Percentiles rank a stretch among this genome's conserved stretches.
phyloP scores from a whole-genome alignment of 768 basidiomycete species.

The Favolaschia claudopus region DNA sequence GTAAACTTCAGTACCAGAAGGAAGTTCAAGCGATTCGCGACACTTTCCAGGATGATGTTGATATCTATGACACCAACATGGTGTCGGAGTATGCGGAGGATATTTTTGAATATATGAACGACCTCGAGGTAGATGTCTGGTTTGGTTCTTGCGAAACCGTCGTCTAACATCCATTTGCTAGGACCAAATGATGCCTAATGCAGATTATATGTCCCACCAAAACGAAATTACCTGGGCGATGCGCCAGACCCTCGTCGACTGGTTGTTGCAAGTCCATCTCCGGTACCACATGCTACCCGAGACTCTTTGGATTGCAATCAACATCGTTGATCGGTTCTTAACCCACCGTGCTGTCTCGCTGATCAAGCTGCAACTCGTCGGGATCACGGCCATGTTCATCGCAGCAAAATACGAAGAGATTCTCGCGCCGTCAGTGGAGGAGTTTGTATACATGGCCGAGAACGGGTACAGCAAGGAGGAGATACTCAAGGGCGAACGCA shows the following conservation, averaged over 20 bases:
- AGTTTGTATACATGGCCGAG: constrained; percentile 98
- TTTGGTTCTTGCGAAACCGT: background rate
- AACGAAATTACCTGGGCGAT: constrained; percentile 92
- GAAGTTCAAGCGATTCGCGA: constrained; percentile 76
- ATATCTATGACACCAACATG: constrained; percentile 89
- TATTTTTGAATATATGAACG: constrained; percentile 95
- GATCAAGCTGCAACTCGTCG: constrained; percentile 94
- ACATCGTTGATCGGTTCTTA: constrained; percentile 93
- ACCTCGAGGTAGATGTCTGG: constrained; percentile 76
- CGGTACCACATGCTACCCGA: constrained; percentile 99
- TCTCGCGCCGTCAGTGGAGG: constrained; percentile 95
- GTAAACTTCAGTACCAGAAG: constrained; percentile 60
- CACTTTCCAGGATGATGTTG: constrained; percentile 73
- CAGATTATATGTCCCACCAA: constrained; percentile 94
- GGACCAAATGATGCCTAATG: constrained; percentile 89
- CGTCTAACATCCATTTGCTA: constrained; percentile 42
- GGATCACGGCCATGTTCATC: constrained; percentile 98
- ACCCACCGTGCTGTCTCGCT: constrained; percentile 88
- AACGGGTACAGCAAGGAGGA: constrained; percentile 94
- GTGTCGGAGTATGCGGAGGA: constrained; percentile 99
- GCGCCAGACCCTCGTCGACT: constrained; percentile 97
- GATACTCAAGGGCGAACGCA: constrained; percentile 97
- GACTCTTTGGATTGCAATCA: constrained; percentile 98
- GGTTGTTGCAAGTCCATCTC: constrained; percentile 96
- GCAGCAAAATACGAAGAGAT: constrained; percentile 99